Evolutionary conservation across 108 stramenopile genomes (phyloP), one percentile per base, ranked within the genome.

Genomic region (Stephanodiscus minutulus): DNA sequence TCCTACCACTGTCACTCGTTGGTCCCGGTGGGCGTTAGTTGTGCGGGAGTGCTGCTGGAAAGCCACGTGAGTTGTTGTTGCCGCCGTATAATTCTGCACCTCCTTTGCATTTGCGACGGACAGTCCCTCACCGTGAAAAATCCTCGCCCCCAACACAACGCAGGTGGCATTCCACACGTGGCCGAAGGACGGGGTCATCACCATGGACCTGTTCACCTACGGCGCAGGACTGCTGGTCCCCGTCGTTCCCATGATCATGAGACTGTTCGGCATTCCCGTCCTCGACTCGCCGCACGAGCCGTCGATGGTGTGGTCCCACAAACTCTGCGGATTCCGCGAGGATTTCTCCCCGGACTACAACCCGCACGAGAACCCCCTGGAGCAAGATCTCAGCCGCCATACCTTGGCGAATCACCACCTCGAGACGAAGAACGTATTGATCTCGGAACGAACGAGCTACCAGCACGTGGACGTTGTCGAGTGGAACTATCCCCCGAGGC

Each of bases 1-100:
- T 89, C 89, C 8, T 92, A 92, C 65, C 89, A 95, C 59, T 92
- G 93, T 62, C 91, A 92, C 52, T 81, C 66, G 12, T 64, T 95
- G 54, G 61, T 70, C 17, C 91, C 93, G 5, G 66, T 62, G 37
- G 93, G 93, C 21, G 89, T 95, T 5, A 83, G 77, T 36, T 92
- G 91, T 47, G 89, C 79, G 29, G 93, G 91, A 15, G 82, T 91
- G 4, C 64, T 89, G 62, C 24, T 89, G 61, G 86, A 95, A 65
- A 84, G 68, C 31, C 66, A 75, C 35, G 66, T 75, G 44, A 47
- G 54, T 55, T 28, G 27, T 7, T 55, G 54, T 55, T 28, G 27
- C 3, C 28, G 25, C 5, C 25, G 22, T 55, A 55, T 5, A 28
- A 2, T 5, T 7, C 4, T 55, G 25, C 15, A 7, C 17, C 22